Base-by-base conservation (phyloP, 805 yeast species). In the Kodamaea jinghongensis region DNA sequence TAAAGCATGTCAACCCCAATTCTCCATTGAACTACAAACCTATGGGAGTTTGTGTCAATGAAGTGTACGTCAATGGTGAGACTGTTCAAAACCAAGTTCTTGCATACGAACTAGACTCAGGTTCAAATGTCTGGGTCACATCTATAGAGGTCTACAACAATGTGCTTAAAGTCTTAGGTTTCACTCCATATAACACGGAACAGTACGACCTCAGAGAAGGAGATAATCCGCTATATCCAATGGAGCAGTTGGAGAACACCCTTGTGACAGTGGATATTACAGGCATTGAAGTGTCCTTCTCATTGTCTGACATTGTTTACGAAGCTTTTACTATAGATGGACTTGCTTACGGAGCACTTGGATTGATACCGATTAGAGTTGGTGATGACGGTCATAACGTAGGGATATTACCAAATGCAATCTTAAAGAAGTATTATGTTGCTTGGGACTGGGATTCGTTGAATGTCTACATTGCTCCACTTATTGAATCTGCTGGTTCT, bases 21-120 rank as follows among this genome's bases (percentile, higher is more conserved):
- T 22, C 31, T 9, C 14, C 10, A 4, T 12, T 28, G 16, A 26
- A 51, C 50, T 13, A 41, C 43, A 13, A 32, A 12, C 9, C 37
- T 43, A 26, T 16, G 15, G 15, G 41, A 32, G 38, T 51, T 10
- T 39, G 55, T 1, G 48, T 50, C 12, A 47, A 48, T 28, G 16
- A 35, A 2, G 31, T 50, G 11, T 38, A 37, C 20, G 15, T 49
- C 11, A 38, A 25, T 9, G 45, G 33, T 7, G 27, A 13, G 6
- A 23, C 36, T n/a, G 41, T 49, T 10, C 45, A 52, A 2, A 32
- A 34, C 34, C 47, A 53, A 34, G 43, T 31, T 10, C 33, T 44
- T 11, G 41, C 43, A 12, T 52, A 49, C 34, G 42, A 47, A 12
- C 36, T 54, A 17, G 58, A 54, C 37, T 36, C 52, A 2, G 55